Evolutionary conservation across 2,329 filamentous ascomycete genomes (phyloP).

Genomic region (Neofusicoccum parvum): DNA sequence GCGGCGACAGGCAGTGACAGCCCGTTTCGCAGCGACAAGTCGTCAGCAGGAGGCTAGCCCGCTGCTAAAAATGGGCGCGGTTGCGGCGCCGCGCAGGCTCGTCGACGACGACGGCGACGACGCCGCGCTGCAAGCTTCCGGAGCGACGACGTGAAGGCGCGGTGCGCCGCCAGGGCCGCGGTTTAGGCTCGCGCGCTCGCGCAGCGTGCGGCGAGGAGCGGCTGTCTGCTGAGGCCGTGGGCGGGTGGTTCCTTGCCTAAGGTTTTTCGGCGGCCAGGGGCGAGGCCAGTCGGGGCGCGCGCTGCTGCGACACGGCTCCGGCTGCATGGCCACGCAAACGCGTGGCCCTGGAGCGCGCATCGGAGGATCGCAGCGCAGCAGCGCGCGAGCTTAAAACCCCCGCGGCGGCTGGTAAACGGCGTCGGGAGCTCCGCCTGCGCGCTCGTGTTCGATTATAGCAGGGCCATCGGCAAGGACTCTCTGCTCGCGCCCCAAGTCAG

Average conservation of each 20-base stretch:
- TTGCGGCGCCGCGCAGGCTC: conserved; percentile 1
- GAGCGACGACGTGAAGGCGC: not conserved
- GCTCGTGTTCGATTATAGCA: conserved; percentile 18
- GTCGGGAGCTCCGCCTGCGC: not conserved
- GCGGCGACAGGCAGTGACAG: not conserved
- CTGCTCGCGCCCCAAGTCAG: not conserved
- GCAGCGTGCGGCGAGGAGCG: not conserved
- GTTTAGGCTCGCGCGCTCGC: not conserved
- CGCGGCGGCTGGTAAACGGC: conserved; percentile 4
- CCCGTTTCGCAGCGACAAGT: not conserved
- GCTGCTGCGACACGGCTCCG: not conserved
- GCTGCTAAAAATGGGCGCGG: not conserved
- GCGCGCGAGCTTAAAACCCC: conserved; percentile 6
- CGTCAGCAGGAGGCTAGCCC: conserved; percentile 1
- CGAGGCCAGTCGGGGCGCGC: not conserved
- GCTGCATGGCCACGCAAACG: conserved; percentile 10
- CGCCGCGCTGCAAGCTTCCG: too few relatives aligned
- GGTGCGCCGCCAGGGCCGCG: not conserved
- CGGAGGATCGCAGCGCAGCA: not conserved
- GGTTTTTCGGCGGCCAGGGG: conserved; percentile 1
- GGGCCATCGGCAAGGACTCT: conserved; percentile 4
- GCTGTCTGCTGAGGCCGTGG: too few relatives aligned
- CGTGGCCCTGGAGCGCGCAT: conserved; percentile 16
- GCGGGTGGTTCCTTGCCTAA: not conserved
- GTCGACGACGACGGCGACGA: too few relatives aligned